These are phyloP conservation scores for Colletotrichum chrysophilum DNA, from an alignment of 2,329 filamentous ascomycete genomes.

Conservation along the genomic window DNA sequence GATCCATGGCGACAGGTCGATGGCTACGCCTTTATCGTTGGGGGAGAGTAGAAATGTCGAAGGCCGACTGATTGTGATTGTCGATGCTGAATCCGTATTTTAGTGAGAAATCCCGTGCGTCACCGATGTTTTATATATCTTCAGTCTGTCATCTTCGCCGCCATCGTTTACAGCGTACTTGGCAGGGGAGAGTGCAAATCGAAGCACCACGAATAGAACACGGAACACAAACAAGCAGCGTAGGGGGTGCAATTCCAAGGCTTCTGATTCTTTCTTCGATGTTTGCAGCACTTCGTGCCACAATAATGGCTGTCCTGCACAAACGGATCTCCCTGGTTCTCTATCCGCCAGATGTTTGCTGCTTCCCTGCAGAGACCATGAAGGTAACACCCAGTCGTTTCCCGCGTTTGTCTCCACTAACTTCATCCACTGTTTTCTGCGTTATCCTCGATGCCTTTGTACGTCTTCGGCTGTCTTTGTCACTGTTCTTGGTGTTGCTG, in stretches of 20 bases:
- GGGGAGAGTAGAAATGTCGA: neutral
- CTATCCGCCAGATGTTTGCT: neutral
- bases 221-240: neutral
- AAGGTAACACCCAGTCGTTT: neutral
- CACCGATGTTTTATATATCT: neutral
- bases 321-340: neutral
- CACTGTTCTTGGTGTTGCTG: too few species aligned
- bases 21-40: neutral
- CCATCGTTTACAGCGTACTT: neutral
- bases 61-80: neutral
- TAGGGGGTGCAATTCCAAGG: fast-evolving
- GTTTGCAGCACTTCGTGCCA: neutral
- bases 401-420: neutral
- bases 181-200: neutral
- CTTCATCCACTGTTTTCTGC: too few species aligned
- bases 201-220: neutral
- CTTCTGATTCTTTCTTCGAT: neutral
- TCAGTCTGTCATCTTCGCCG: neutral
- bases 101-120: neutral
- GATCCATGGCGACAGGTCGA: neutral
- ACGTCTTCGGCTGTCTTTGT: too few species aligned
- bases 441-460: neutral
- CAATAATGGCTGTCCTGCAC: neutral
- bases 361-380: neutral
- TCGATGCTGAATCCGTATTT: neutral